Evolutionary conservation across 2,329 filamentous ascomycete species (phyloP), one percentile per base, ranked within the genome.

Genomic region (Colletotrichum liriopes): DNA sequence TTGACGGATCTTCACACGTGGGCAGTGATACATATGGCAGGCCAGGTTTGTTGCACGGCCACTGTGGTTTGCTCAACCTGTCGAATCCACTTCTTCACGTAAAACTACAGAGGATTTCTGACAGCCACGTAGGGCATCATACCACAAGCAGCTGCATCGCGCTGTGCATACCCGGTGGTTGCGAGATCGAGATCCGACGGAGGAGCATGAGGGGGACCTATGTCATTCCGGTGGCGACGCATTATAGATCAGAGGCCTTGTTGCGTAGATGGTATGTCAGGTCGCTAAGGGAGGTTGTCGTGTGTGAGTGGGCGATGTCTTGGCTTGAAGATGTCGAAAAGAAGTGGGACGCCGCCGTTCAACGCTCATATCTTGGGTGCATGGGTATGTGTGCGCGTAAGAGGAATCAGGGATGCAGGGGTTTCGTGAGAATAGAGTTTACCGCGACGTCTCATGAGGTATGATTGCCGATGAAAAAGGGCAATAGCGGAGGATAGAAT

Each of bases 401-500:
- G 23, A 26, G 20, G 16, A n/a, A 18, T 16, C 69, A 60, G 14
- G 69, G 59, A 54, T 72, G 14, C 32, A 54, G 60, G 67, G 49
- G 58, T 55, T 26, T 56, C 16, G 20, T 7, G 23, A 35, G 35
- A 59, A 60, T 54, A 64, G 52, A 64, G 59, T 60, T 69, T 26
- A 45, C 65, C 47, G 69, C 65, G 65, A 72, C 69, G 69, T 72
- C 69, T 72, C 69, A 69, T 43, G 52, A 68, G 65, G 69, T 64
- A 60, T 68, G 45, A 55, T 72, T 64, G 65, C 41, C 59, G 54
- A 69, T 55, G 56, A 32, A 61, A 52, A 60, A 59, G 62, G 49
- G 35, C 37, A 23, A 72, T 68, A 63, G 29, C 18, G 59, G 51
- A 39, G n/a, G 65, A 16, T 35, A 55, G 1, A 29, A 60, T 64